These are phyloP conservation scores for Aureobasidium sp. DNA, from an alignment of 2,329 filamentous ascomycete genomes.

Conservation along the genomic window DNA sequence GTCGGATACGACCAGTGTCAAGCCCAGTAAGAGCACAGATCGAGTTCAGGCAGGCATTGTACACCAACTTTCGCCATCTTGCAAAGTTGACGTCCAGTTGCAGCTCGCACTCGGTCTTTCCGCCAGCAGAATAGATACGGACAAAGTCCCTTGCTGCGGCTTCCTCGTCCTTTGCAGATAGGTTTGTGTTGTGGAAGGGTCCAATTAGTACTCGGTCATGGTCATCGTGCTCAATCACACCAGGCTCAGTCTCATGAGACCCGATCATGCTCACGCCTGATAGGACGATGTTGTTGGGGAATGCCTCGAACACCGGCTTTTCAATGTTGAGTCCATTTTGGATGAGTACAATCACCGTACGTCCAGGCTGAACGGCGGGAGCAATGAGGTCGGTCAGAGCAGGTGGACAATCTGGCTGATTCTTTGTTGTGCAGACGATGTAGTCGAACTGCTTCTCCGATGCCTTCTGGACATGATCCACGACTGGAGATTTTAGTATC, in stretches of 20 bases:
- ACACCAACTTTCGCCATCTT: conserved; percentile 42
- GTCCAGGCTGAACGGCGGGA: conserved; percentile 39
- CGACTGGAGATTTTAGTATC: conserved; percentile 28
- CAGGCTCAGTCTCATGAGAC: conserved; percentile 37
- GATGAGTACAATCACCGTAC: conserved; percentile 44
- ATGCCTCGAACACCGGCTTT: conserved; percentile 39
- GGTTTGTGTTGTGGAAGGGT: conserved; percentile 33
- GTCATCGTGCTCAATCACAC: conserved; percentile 44
- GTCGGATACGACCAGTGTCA: conserved; percentile 38
- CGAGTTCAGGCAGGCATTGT: conserved; percentile 41
- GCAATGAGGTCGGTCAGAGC: conserved; percentile 37
- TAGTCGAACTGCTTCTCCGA: conserved; percentile 39
- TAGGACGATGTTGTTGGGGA: conserved; percentile 42
- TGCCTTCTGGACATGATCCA: conserved; percentile 41
- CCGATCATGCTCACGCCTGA: conserved; percentile 44
- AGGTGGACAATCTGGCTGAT: conserved; percentile 43
- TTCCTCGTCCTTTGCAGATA: conserved; percentile 21
- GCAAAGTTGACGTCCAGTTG: conserved; percentile 31
- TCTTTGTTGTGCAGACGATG: conserved; percentile 48
- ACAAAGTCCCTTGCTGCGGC: conserved; percentile 35
- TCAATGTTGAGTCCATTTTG: conserved; percentile 55
- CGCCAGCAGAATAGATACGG: conserved; percentile 35
- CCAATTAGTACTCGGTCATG: conserved; percentile 42
- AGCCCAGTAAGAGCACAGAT: conserved; percentile 42
- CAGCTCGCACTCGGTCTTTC: conserved; percentile 35